Conservation (phyloP, 1,284 basidiomycete genomes). For the Trichosporon sp. region DNA sequence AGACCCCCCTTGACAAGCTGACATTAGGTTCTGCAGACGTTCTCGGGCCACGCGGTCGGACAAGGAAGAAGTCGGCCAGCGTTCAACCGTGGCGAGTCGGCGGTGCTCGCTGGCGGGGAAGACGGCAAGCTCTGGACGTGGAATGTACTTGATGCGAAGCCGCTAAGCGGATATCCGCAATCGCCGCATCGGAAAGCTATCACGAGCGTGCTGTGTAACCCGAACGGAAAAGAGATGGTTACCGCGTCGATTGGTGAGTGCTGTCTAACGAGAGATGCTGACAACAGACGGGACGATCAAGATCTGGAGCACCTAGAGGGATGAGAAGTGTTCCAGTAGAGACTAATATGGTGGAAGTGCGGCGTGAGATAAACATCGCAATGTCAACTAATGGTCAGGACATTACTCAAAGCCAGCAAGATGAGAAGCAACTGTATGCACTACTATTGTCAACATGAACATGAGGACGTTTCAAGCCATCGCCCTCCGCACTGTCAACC, state of each 20-base stretch:
- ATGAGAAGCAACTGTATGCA: too few species aligned
- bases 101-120: slow-evolving; percentile 85
- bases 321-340: too few species aligned
- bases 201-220: slow-evolving; percentile 47
- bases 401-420: too few species aligned
- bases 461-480: too few species aligned
- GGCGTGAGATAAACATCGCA: too few species aligned
- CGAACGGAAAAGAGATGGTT: slow-evolving; percentile 76
- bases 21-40: slow-evolving; percentile 70
- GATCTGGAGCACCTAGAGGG: slow-evolving; percentile 37
- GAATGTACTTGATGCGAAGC: slow-evolving; percentile 80
- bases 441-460: too few species aligned
- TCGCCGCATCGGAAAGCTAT: slow-evolving; percentile 79
- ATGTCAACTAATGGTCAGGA: too few species aligned
- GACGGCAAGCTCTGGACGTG: slow-evolving; percentile 84
- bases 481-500: too few species aligned
- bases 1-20: background rate
- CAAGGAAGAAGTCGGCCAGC: slow-evolving; percentile 77
- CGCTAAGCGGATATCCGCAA: slow-evolving; percentile 67
- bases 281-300: slow-evolving; percentile 48
- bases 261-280: slow-evolving; percentile 9
- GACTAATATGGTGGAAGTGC: too few species aligned
- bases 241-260: slow-evolving; percentile 73
- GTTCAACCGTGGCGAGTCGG: slow-evolving; percentile 79
- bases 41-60: slow-evolving; percentile 66